These are phyloP conservation scores for Magnolia kwangsiensis DNA, from an alignment of 164 flowering plant species.

Conservation along the genomic window DNA sequence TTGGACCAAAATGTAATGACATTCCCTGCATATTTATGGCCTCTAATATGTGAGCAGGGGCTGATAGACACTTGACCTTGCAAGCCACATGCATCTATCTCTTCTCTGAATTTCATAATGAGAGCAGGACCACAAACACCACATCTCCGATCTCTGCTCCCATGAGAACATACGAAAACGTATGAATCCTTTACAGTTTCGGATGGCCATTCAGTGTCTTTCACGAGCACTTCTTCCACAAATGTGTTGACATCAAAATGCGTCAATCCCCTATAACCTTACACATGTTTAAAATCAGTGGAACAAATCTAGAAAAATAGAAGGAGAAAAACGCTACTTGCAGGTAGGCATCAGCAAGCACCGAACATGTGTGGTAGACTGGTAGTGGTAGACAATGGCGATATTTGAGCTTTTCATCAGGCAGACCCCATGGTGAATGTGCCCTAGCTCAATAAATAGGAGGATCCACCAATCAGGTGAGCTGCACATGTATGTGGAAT, in stretches of 20 bases:
- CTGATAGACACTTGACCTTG: conserved; percentile 73
- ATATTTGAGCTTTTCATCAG: too few relatives aligned
- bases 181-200: conserved; percentile 65
- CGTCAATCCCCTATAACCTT: conserved; percentile 74
- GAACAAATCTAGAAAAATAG: background rate
- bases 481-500: too few relatives aligned
- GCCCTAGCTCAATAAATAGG: too few relatives aligned
- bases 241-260: conserved; percentile 94
- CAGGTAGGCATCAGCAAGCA: too few relatives aligned
- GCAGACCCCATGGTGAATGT: conserved; percentile 29
- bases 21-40: conserved; percentile 94
- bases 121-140: conserved; percentile 90
- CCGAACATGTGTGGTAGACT: too few relatives aligned
- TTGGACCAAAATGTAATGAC: conserved; percentile 74
- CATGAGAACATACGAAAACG: conserved; percentile 91
- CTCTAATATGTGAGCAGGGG: conserved; percentile 93
- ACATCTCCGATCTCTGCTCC: conserved; percentile 80
- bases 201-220: conserved; percentile 81
- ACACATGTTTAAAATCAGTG: conserved; percentile 9
- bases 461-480: too few relatives aligned
- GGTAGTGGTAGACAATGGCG: too few relatives aligned
- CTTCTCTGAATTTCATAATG: conserved; percentile 65
- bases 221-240: conserved; percentile 93
- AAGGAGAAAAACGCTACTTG: background rate
- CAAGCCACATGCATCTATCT: conserved; percentile 61